Evolutionary conservation across 2,329 filamentous ascomycete species (phyloP), one percentile per base, ranked within the genome.

Genomic region (Fusarium pseudonygamai): DNA sequence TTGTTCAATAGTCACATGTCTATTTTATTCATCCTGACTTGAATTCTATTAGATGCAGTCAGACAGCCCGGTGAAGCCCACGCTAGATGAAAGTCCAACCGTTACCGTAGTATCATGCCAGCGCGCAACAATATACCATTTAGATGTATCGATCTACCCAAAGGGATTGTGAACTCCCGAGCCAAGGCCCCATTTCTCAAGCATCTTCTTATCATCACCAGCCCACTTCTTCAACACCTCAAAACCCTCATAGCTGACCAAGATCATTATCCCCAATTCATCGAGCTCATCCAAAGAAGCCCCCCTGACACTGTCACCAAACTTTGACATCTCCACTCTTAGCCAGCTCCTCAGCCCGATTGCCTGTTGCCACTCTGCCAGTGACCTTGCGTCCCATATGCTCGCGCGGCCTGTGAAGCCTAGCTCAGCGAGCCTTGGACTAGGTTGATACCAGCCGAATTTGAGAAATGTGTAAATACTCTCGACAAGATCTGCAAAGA

Each of bases 271-370:
- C 5, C 49, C 49, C 32, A 52, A 12, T 9, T 37, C 32, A 22
- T 52, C 49, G 8, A 52, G 32, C 0, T 3, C 8, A 11, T 26
- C 5, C 10, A 36, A 26, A 22, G 7, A 7, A 52, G 0, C 4
- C 3, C 18, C n/a, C 4, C 37, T 37, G 3, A 37, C 6, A 3
- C 24, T 12, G 0, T 52, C 2, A 6, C 7, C 3, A 7, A 52
- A 52, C 8, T 0, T 22, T 0, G 49, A 52, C 32, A 36, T 52
- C 9, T 36, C 14, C 2, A 36, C 3, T 7, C 10, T 26, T 0
- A 15, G 24, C 5, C 3, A 16, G 32, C 6, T 15, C 32, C 6
- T 34, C 6, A 7, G 32, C 32, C 2, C 32, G 6, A 7, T 34
- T 2, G 32, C 32, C 22, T 26, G 4, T 12, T 26, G 49, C 49